Evolutionary conservation across 768 basidiomycete genomes (phyloP).

Genomic region (Mycena alexandri): DNA sequence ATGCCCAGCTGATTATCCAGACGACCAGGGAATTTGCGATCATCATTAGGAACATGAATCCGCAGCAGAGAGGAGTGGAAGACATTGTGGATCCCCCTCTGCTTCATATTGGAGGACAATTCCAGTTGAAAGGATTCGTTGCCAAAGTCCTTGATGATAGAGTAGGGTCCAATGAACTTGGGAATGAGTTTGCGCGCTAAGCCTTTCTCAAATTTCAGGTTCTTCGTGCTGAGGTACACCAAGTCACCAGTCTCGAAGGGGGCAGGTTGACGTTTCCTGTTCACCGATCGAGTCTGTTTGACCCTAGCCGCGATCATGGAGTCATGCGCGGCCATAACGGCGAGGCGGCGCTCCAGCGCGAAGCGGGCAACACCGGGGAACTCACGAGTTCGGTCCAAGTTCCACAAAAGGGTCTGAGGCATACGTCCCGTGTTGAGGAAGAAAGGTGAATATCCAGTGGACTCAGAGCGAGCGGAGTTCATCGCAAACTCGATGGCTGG

Average conservation of each 20-base stretch:
- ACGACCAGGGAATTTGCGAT: constrained; percentile 14
- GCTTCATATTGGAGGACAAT: constrained; percentile 39
- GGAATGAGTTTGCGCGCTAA: constrained; percentile 45
- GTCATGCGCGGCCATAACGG: constrained; percentile 2
- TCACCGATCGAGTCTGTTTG: neutral
- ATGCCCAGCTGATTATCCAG: neutral
- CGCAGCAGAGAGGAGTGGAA: constrained; percentile 47
- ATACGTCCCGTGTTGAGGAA: neutral
- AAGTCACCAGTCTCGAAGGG: neutral
- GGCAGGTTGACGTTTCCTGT: neutral
- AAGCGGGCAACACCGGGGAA: neutral
- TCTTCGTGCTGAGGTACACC: constrained; percentile 44
- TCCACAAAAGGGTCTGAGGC: neutral
- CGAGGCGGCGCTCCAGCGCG: neutral
- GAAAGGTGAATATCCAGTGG: neutral
- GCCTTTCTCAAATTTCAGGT: constrained; percentile 44
- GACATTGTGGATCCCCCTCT: constrained; percentile 17
- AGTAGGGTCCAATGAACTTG: constrained; percentile 48
- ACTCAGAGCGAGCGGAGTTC: constrained; percentile 1
- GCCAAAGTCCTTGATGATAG: constrained; percentile 29
- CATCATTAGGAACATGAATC: constrained; percentile 50
- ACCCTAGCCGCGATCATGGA: constrained; percentile 1
- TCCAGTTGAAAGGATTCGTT: constrained; percentile 38
- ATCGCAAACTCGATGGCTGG: constrained; percentile 9
- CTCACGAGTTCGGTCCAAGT: neutral